Evolutionary conservation across 108 stramenopile species (phyloP), one percentile per base, ranked within the genome.

Genomic region (Hondaea fermentalgiana): DNA sequence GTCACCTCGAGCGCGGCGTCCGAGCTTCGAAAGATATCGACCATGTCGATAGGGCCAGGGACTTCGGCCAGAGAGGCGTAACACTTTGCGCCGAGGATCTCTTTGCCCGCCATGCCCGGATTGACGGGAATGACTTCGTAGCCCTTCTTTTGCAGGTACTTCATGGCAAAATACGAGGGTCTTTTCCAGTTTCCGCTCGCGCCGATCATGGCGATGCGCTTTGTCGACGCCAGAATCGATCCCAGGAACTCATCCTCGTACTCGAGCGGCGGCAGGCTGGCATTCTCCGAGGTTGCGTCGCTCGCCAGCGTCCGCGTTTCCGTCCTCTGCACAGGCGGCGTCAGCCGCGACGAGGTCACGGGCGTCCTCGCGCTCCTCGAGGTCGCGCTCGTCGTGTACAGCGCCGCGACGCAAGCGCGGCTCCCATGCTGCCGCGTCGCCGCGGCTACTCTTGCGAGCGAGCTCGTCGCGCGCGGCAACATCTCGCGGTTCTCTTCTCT

Each of bases 121-220:
- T 88, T 88, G 35, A 88, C 57, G 12, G 88, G 88, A 16, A 88
- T 47, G 19, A 64, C 60, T 5, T 25, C 21, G 72, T 72, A 88
- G 49, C 88, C 88, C 53, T 88, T 88, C 16, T 88, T 45, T 51
- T 88, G 88, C 49, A 88, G 72, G 53, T 88, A 88, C 88, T 88
- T 72, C 88, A 88, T 88, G 14, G 72, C 88, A 49, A 72, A 72
- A 28, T 44, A 88, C 23, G 60, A 69, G 23, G 88, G 88, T 25
- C 88, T n/a, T 25, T 88, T 72, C 72, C 88, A 72, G 72, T 88
- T 69, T 6, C 53, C 72, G 49, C 53, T 57, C 69, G 88, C 88
- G 19, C 88, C 88, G 72, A 88, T 25, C 60, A 88, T 69, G 35
- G 88, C 88, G 49, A 88, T 69, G 42, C 19, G 12, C 87, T 23